A percentile compares a stretch with the other conserved stretches of the same genome.
Conservation (phyloP, 345 rosid genomes). For the Eutrema japonicum region DNA sequence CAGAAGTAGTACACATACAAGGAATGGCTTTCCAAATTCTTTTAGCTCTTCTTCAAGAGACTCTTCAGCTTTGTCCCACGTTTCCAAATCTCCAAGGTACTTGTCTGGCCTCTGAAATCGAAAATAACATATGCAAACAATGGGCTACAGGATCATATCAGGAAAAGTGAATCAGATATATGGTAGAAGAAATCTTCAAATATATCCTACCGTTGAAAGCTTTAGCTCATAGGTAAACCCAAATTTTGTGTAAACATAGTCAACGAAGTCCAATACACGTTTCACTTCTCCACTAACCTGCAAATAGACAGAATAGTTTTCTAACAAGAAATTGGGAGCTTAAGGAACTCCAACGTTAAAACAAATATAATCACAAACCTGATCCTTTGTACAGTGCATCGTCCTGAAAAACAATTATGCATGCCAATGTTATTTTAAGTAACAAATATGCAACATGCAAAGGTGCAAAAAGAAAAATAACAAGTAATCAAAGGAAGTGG, state of each 20-base stretch:
- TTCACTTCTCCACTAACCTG: constrained; percentile 81
- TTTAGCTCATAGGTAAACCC: constrained; percentile 86
- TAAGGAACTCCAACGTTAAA: neutral
- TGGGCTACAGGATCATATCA: constrained; percentile 9
- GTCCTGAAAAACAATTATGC: constrained; percentile 57
- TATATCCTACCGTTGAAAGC: constrained; percentile 74
- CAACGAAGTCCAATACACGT: constrained; percentile 68
- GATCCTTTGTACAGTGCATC: constrained; percentile 57
- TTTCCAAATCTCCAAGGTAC: constrained; percentile 56
- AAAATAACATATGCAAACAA: neutral
- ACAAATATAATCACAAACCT: constrained; percentile 48
- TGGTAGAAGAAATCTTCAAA: neutral
- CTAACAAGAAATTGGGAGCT: neutral
- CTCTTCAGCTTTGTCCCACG: constrained; percentile 83
- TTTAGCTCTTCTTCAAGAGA: constrained; percentile 70
- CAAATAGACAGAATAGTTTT: constrained; percentile 19
- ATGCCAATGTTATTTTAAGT: too few relatives aligned
- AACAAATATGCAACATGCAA: too few relatives aligned
- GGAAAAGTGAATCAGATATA: neutral
- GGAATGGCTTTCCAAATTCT: constrained; percentile 76
- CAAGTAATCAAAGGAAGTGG: too few relatives aligned
- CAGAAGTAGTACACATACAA: constrained; percentile 46
- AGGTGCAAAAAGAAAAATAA: too few relatives aligned
- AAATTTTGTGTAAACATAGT: constrained; percentile 59
- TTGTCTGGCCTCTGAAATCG: constrained; percentile 56